Conservation (phyloP, 106 monocot species). For the Gastrodia elata region DNA sequence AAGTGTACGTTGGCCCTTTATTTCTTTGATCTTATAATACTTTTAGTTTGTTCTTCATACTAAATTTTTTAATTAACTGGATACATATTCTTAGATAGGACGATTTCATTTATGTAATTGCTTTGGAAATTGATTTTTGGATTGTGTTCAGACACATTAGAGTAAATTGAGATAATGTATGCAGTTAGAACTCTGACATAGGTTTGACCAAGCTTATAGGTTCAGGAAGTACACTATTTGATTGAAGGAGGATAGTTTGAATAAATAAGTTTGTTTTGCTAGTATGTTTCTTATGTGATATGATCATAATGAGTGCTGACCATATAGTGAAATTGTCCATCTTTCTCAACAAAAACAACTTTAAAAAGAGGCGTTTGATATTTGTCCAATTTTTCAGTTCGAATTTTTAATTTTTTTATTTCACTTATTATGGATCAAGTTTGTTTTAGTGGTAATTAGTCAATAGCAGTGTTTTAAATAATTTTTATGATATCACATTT, state of each 20-base stretch:
- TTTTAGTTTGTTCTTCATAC: not conserved
- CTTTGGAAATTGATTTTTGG: not conserved
- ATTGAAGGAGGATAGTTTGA: not conserved
- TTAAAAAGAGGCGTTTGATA: not conserved
- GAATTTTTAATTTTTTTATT: not conserved
- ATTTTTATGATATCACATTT: too few species aligned
- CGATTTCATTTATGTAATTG: not conserved
- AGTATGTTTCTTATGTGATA: too few species aligned
- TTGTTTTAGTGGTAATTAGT: not conserved
- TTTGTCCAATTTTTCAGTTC: not conserved
- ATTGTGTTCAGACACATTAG: not conserved
- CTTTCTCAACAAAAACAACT: not conserved
- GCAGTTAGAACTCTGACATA: not conserved
- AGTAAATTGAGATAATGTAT: not conserved
- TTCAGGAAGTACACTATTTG: not conserved
- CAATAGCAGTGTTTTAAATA: not conserved
- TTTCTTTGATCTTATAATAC: not conserved
- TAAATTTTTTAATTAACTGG: not conserved
- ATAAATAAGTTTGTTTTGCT: not conserved
- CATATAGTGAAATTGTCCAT: not conserved
- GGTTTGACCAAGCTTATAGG: not conserved
- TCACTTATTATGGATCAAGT: not conserved
- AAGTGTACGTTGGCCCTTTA: conserved; percentile 29
- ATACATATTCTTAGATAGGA: not conserved
- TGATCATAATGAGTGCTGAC: too few species aligned